phyloP scores from a whole-genome alignment of 2,329 filamentous ascomycete genomes.

The Ramularia endophylla region DNA sequence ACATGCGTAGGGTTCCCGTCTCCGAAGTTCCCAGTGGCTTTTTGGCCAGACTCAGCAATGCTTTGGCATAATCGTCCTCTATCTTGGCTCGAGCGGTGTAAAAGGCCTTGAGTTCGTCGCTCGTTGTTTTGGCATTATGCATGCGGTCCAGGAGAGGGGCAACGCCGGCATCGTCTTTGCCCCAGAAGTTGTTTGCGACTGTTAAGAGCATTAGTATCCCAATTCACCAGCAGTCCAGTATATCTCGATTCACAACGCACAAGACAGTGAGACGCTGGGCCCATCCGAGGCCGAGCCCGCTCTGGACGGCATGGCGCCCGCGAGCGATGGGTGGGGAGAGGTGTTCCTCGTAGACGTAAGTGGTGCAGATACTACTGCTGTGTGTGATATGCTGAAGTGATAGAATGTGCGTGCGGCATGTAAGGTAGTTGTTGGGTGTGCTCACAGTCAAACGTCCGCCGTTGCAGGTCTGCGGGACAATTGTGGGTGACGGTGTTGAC shows the following conservation, averaged over 20 bases:
- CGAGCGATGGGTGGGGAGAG: not conserved
- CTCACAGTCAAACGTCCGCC: too few relatives aligned
- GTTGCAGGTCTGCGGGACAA: too few relatives aligned
- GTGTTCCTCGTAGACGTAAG: not conserved
- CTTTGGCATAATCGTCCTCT: conserved; percentile 93
- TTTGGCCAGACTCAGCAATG: conserved; percentile 75
- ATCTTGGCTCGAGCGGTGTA: conserved; percentile 87
- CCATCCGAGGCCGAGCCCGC: conserved; percentile 29
- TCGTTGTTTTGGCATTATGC: conserved; percentile 88
- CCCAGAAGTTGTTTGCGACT: conserved; percentile 99
- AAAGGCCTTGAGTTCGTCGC: conserved; percentile 88
- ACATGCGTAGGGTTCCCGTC: conserved; percentile 72
- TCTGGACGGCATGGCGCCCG: conserved; percentile 29
- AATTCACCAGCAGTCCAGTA: conserved; percentile 6
- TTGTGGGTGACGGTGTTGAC: too few relatives aligned
- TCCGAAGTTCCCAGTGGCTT: conserved; percentile 89
- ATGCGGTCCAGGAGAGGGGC: conserved; percentile 87
- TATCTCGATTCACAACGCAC: conserved; percentile 15
- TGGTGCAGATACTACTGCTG: not conserved
- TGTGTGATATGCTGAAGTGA: too few relatives aligned
- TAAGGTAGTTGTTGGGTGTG: too few relatives aligned
- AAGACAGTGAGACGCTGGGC: conserved; percentile 33
- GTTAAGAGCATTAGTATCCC: conserved; percentile 27
- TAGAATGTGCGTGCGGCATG: too few relatives aligned
- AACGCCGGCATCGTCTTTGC: conserved; percentile 96